phyloP scores from a whole-genome alignment of 352 stramenopile species.

The Globisporangium takayamanum region DNA sequence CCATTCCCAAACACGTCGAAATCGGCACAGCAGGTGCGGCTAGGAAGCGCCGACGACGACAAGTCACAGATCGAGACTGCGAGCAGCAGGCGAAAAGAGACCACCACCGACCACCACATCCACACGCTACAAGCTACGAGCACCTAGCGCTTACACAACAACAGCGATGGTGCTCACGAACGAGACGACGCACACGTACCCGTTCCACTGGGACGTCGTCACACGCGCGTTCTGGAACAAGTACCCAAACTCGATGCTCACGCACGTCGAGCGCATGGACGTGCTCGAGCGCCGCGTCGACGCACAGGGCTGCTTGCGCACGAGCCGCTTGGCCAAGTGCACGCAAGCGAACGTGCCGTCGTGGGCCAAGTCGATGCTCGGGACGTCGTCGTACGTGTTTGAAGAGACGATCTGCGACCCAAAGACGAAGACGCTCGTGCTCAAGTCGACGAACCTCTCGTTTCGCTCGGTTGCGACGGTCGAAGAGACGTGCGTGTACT shows the following conservation, averaged over 20 bases:
- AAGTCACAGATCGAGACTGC: no score
- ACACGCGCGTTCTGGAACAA: conserved; percentile 88
- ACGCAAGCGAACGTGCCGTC: conserved; percentile 66
- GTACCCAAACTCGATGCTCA: conserved; percentile 74
- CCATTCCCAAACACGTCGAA: no score
- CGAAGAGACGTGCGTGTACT: conserved; percentile 83
- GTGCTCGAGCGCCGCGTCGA: conserved; percentile 73
- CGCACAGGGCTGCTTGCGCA: conserved; percentile 53
- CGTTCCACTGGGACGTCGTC: conserved; percentile 80
- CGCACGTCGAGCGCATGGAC: conserved; percentile 79
- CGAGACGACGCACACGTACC: conserved; percentile 70
- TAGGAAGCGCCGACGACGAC: no score
- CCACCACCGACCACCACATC: no score
- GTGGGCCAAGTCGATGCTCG: conserved; percentile 66
- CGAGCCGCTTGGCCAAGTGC: conserved; percentile 64
- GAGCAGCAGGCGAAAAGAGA: no score
- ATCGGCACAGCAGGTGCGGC: no score
- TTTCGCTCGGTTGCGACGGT: conserved; percentile 72
- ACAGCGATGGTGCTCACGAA: conserved; percentile 66
- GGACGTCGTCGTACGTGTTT: conserved; percentile 72
- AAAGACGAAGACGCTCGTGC: conserved; percentile 48
- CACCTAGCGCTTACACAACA: not conserved
- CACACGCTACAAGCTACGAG: no score
- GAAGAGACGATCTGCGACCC: conserved; percentile 78
- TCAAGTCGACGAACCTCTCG: conserved; percentile 80